Conservation (phyloP, 1,284 basidiomycete genomes). For the Phlebopus sp. region DNA sequence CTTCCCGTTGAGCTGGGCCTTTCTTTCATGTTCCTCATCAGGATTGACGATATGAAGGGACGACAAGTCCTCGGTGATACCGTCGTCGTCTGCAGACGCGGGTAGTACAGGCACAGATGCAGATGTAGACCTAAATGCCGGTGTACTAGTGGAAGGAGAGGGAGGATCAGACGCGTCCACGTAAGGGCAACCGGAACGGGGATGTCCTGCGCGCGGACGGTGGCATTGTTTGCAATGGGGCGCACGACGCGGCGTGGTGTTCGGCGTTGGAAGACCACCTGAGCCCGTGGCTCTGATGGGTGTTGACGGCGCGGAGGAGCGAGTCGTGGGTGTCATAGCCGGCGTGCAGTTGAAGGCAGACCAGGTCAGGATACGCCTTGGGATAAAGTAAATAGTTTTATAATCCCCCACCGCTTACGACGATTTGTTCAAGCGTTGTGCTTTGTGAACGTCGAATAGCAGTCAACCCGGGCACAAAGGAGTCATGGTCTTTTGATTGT, state of each 20-base stretch:
- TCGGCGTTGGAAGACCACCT: constrained; percentile 16
- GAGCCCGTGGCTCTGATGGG: constrained; percentile 17
- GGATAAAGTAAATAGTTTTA: no score
- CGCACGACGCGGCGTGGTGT: constrained; percentile 33
- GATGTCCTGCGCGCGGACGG: constrained; percentile 52
- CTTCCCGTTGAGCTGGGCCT: not conserved
- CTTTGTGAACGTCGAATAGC: no score
- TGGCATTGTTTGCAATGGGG: constrained; percentile 54
- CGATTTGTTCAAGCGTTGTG: no score
- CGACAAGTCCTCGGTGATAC: constrained; percentile 27
- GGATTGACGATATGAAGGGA: constrained; percentile 30
- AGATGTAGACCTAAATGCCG: constrained; percentile 1
- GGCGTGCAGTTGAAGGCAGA: not conserved
- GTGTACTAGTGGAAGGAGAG: constrained; percentile 17
- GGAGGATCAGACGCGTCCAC: constrained; percentile 24
- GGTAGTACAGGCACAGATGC: not conserved
- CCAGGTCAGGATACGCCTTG: no score
- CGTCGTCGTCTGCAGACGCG: constrained; percentile 12
- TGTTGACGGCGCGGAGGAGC: constrained; percentile 30
- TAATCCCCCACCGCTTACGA: no score
- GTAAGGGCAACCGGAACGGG: constrained; percentile 54
- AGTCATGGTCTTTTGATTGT: no score
- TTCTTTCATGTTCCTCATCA: constrained; percentile 12
- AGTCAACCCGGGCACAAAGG: no score
- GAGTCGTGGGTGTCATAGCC: constrained; percentile 28